Percentiles rank a stretch among this genome's conserved stretches.
phyloP scores from a whole-genome alignment of 345 rosid genomes.

The Xanthoceras sorbifolium region DNA sequence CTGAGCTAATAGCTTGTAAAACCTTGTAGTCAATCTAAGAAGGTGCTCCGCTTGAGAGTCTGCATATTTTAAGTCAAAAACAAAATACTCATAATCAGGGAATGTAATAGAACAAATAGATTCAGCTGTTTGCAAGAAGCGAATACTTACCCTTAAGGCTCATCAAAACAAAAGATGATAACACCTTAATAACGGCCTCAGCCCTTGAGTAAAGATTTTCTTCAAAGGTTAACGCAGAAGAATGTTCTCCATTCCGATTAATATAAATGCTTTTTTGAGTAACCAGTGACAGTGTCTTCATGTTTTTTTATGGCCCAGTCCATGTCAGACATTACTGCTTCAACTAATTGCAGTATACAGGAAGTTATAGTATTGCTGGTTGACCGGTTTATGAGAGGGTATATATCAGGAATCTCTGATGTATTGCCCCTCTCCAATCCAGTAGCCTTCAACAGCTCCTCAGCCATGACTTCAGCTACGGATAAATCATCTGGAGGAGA shows the following conservation, averaged over 20 bases:
- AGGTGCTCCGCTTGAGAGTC: conserved; percentile 70
- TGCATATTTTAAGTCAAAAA: conserved; percentile 35
- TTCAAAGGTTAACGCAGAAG: conserved; percentile 44
- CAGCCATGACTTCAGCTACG: conserved; percentile 49
- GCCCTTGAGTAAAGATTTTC: conserved; percentile 60
- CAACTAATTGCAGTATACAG: conserved; percentile 57
- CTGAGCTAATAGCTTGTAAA: conserved; percentile 82
- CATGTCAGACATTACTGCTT: conserved; percentile 52
- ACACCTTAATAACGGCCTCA: conserved; percentile 55
- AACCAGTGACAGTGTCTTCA: conserved; percentile 44
- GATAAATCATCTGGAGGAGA: conserved; percentile 57
- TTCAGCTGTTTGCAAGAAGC: conserved; percentile 4
- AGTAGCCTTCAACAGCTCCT: conserved; percentile 47
- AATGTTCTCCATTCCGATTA: conserved; percentile 37
- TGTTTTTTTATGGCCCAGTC: conserved; percentile 70
- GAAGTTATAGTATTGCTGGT: conserved; percentile 49
- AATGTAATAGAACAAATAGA: conserved; percentile 14
- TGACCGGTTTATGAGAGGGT: conserved; percentile 53
- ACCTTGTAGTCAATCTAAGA: conserved; percentile 53
- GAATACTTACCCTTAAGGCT: conserved; percentile 60
- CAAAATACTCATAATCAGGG: conserved; percentile 20
- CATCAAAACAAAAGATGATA: conserved; percentile 73
- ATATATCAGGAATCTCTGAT: conserved; percentile 41
- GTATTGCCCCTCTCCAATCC: conserved; percentile 35
- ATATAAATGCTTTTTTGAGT: conserved; percentile 38